Evolutionary conservation across 305 asterid genomes (phyloP), one percentile per base, ranked within the genome.

Genomic region (Plantago rigida): DNA sequence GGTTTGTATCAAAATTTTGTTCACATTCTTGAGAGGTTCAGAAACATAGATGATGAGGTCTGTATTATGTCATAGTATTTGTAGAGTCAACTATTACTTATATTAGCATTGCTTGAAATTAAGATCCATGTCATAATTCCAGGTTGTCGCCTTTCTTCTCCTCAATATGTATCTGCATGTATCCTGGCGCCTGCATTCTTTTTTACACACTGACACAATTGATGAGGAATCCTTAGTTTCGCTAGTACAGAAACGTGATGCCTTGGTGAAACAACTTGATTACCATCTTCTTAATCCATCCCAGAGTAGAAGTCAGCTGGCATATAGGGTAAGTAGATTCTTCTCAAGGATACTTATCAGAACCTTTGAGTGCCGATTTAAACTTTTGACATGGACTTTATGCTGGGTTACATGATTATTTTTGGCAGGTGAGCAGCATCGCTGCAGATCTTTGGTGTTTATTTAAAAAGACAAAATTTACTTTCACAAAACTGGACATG

Each of bases 121-220:
- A 50, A 56, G 34, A 47, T 51, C 56, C 62, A 67, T 69, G 62
- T 72, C 47, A 56, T 47, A 12, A 55, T 77, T 63, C 87, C 87
- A 91, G 98, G 93, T 92, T 66, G 77, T 79, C 56, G 69, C 81
- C 31, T 88, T 92, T 75, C 77, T 92, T 82, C 93, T 92, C 67
- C 87, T 86, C 56, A 92, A 92, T 81, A 88, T 92, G 98, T 86
- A 73, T 81, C 75, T 92, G 81, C 85, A 92, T 79, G 86, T 88
- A 78, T 75, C 85, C 48, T 92, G 98, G 98, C 73, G 89, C 84
- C 80, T 86, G 75, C 83, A 80, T 65, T 70, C 93, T 49, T 65
- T 83, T 65, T 24, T 81, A 71, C 77, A 78, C 39, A 79, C 84
- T 75, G 88, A 84, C 57, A 81, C 80, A 58, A 94, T 92, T 62